Evolutionary conservation across 140 eudicot species (phyloP).

Genomic region (Flaveria floridana): DNA sequence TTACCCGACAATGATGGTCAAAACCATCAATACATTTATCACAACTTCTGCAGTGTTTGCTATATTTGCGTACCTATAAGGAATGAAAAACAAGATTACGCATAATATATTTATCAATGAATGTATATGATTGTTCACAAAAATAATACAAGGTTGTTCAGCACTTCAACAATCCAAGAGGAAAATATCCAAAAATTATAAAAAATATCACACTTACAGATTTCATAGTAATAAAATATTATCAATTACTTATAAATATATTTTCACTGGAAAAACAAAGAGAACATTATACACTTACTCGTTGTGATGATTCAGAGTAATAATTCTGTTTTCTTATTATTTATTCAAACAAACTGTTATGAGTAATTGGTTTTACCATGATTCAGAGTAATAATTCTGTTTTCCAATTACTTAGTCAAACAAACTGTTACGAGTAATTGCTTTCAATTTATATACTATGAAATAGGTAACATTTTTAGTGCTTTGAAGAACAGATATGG

Average conservation of each 20-base stretch:
- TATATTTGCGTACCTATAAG: slow-evolving; percentile 83
- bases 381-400: background rate
- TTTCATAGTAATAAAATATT: background rate
- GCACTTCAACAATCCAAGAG: background rate
- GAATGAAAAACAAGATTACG: slow-evolving; percentile 11
- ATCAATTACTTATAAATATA: background rate
- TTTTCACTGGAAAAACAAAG: background rate
- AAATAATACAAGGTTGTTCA: background rate
- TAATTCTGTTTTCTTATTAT: background rate
- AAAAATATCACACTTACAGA: background rate
- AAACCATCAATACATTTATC: slow-evolving; percentile 95
- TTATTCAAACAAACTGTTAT: background rate
- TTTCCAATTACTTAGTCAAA: background rate
- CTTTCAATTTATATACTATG: background rate
- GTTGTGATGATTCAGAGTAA: background rate
- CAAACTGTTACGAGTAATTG: no score
- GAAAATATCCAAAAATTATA: background rate
- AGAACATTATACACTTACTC: background rate
- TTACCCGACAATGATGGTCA: slow-evolving; percentile 97
- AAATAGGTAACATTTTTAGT: background rate
- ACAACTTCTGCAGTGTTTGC: slow-evolving; percentile 98
- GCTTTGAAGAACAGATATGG: background rate
- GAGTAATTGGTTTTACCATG: no score
- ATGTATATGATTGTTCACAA: background rate
- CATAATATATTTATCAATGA: background rate